Evolutionary conservation across 192 early-diverging fungal species (phyloP), one percentile per base, ranked within the genome.

Genomic region (Physocladia obscura): DNA sequence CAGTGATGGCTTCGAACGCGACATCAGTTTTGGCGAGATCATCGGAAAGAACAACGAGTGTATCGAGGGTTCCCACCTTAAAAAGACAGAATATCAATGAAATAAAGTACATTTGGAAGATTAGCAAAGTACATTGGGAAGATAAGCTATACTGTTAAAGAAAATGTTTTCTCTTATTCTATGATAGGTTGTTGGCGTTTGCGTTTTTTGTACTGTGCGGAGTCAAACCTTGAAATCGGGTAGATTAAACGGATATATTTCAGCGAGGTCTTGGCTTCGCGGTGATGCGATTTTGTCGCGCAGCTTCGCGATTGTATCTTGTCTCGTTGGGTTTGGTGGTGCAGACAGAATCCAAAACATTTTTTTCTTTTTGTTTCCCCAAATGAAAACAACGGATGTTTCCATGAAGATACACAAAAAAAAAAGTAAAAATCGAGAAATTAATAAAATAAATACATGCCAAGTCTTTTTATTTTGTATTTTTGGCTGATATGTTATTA

Each of bases 61-160:
- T 85, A 76, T 99, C 96, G 44, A 99, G 84, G 26, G 96, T 99
- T 44, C 96, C 96, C 74, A 96, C 92, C 94, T 94, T 49, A n/a
- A 34, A 3, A 47, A 47, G 17, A 44, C 17, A 24, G n/a, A 35
- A 5, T 15, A 4, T 11, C n/a, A n/a, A n/a, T n/a, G n/a, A n/a
- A n/a, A n/a, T n/a, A n/a, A n/a, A n/a, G n/a, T n/a, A n/a, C n/a
- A n/a, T n/a, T n/a, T n/a, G n/a, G n/a, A n/a, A n/a, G n/a, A n/a
- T n/a, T n/a, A n/a, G n/a, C n/a, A n/a, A n/a, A n/a, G n/a, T n/a
- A n/a, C n/a, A n/a, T n/a, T n/a, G n/a, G n/a, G n/a, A n/a, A n/a
- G n/a, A n/a, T n/a, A n/a, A n/a, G n/a, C n/a, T n/a, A n/a, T n/a
- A n/a, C n/a, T n/a, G n/a, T n/a, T n/a, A n/a, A n/a, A n/a, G n/a